Base-by-base conservation (phyloP, 192 early-diverging fungal genomes). In the Spizellomyces sp. region DNA sequence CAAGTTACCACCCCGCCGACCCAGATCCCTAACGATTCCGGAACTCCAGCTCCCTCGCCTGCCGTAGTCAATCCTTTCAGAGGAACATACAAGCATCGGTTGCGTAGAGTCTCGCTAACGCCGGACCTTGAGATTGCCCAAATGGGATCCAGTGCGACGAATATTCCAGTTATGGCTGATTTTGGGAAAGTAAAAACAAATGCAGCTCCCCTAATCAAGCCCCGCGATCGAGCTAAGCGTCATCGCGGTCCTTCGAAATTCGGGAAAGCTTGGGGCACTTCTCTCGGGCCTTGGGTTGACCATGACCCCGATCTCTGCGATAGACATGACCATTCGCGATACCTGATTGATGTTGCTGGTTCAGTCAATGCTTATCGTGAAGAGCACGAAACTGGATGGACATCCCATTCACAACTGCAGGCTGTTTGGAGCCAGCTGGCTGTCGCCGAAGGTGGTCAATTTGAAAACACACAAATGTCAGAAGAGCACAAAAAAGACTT, bases 271-370 rank as follows among this genome's bases (percentile, higher is more conserved):
- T 43, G 48, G 19, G 70, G 70, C 62, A 72, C 70, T 58, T 50
- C 61, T 27, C 70, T 72, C 44, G 70, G 70, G 6, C 70, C 70
- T 9, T 72, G 70, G 70, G 62, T 64, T 41, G 36, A 58, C 15
- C 70, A 72, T 50, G 70, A 72, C 62, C 62, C 62, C 14, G 70
- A 72, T 56, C 17, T 27, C 3, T 72, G 70, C 50, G 70, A 72
- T 52, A 6, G 22, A 3, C 70, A 72, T 60, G 52, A 72, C 15
- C 70, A 72, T 58, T 21, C 7, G 8, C 45, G 45, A 21, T 72
- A 72, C 50, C 48, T 58, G 46, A 22, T 48, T 12, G 52, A 48
- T 15, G 54, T 72, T 41, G 70, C 70, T 36, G 70, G 70, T 1
- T 64, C 62, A 2, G 47, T 44, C 9, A 17, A 43, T 7, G 70